These are phyloP conservation scores for Torrubiellomyces zombiae DNA, from an alignment of 2,329 filamentous ascomycete species.

Conservation along the genomic window DNA sequence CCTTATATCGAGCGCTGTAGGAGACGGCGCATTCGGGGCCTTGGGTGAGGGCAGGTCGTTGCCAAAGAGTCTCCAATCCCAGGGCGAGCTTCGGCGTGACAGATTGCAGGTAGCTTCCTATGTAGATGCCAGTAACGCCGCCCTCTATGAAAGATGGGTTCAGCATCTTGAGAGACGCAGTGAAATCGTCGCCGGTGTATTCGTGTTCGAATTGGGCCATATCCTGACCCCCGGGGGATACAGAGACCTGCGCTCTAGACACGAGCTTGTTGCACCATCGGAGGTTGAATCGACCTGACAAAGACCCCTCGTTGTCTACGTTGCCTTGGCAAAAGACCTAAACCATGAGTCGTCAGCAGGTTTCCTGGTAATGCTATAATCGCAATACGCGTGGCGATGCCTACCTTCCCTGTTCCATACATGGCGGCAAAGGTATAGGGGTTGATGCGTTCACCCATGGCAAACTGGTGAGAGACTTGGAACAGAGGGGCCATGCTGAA, in stretches of 20 bases:
- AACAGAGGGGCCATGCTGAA: conserved; percentile 90
- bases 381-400: conserved; percentile 5
- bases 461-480: conserved; percentile 93
- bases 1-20: conserved; percentile 84
- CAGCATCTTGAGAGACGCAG: conserved; percentile 77
- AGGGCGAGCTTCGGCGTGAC: conserved; percentile 75
- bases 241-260: conserved; percentile 76
- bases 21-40: conserved; percentile 83
- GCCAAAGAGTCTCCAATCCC: conserved; percentile 87
- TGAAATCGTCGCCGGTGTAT: conserved; percentile 87
- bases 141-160: conserved; percentile 93
- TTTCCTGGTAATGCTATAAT: conserved; percentile 1
- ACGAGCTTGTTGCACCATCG: conserved; percentile 68
- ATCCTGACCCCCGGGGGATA: conserved; percentile 64
- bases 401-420: conserved; percentile 82
- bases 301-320: conserved; percentile 77
- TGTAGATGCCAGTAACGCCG: conserved; percentile 83
- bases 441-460: conserved; percentile 82
- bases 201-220: conserved; percentile 93
- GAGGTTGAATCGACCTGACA: conserved; percentile 85
- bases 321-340: conserved; percentile 93
- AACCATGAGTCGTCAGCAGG: conserved; percentile 5
- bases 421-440: conserved; percentile 91
- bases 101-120: conserved; percentile 89
- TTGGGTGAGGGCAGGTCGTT: conserved; percentile 66